These are phyloP conservation scores for Aspergillus pseudoterreus DNA, from an alignment of 2,329 filamentous ascomycete genomes.

Conservation along the genomic window DNA sequence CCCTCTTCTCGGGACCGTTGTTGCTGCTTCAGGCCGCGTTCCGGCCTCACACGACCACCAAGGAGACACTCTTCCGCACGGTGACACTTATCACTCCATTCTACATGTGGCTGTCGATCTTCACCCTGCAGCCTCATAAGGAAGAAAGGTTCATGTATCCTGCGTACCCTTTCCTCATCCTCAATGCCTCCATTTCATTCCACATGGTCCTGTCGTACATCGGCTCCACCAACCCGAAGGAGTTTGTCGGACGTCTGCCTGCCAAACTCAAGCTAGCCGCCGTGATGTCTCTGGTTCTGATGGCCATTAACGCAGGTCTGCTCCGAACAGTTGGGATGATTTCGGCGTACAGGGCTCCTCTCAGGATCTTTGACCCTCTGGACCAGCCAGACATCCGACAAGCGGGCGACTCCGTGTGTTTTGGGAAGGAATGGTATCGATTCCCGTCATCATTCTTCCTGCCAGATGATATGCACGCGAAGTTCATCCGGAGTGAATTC, in stretches of 20 bases:
- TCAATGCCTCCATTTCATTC: constrained; percentile 81
- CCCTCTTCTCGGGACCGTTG: constrained; percentile 69
- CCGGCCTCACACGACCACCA: constrained; percentile 58
- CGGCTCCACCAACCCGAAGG: constrained; percentile 65
- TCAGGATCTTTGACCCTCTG: constrained; percentile 56
- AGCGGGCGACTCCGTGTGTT: constrained; percentile 70
- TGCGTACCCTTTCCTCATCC: constrained; percentile 80
- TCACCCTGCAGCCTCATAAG: constrained; percentile 90
- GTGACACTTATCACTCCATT: constrained; percentile 79
- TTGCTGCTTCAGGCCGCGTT: constrained; percentile 69
- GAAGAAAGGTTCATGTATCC: constrained; percentile 99
- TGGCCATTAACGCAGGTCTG: constrained; percentile 63
- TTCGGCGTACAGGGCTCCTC: constrained; percentile 77
- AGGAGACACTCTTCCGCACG: constrained; percentile 69
- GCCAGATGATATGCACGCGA: constrained; percentile 75
- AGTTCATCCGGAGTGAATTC: constrained; percentile 90
- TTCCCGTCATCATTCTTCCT: constrained; percentile 93
- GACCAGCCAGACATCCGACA: constrained; percentile 51
- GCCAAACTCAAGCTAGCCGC: constrained; percentile 67
- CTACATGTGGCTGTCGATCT: constrained; percentile 91
- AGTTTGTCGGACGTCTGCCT: constrained; percentile 68
- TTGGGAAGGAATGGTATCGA: constrained; percentile 97
- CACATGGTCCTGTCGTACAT: constrained; percentile 76
- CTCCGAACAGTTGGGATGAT: constrained; percentile 73
- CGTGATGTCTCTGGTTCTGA: constrained; percentile 58